Evolutionary conservation across 768 basidiomycete genomes (phyloP), one percentile per base, ranked within the genome.

Genomic region (Filobasidium wieringae): DNA sequence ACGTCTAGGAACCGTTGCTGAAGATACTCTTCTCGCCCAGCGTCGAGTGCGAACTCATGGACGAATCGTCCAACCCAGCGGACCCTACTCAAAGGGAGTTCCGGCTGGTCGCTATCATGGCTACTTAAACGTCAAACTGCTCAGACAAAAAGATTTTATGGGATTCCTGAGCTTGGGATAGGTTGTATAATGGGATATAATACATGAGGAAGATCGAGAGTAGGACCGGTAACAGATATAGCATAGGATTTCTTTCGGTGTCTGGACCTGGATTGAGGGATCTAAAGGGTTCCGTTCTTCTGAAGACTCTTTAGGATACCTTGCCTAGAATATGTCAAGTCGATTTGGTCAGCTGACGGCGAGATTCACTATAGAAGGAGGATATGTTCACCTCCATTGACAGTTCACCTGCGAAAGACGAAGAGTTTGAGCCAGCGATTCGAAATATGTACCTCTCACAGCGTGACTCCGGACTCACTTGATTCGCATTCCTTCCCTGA

Each of bases 21-120:
- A 14, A n/a, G 11, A 31, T 22, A 12, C 31, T 51, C 51, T 24
- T 2, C 27, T 49, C 14, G 7, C 29, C 22, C 29, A 69, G 68
- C 49, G 68, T 72, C 17, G 69, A 69, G 12, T 70, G 71, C 60
- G 62, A 70, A 22, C 29, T 66, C 4, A 37, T 53, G n/a, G 60
- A 63, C 24, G 50, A 53, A 15, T 64, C 69, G 26, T 68, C 69
- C 1, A 65, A 72, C 59, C 71, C 71, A 5, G 54, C 27, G 12
- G 62, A 68, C 37, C 54, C 62, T 14, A 53, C 68, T 31, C 69
- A 68, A 15, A 67, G 70, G 53, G 62, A 72, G 37, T 70, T 67
- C 54, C 40, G 71, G 31, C 53, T 72, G 14, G 68, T 68, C 26
- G 71, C 71, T 17, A 64, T 72, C 52, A 72, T 72, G 71, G 69